Conservation (phyloP, 495 filamentous ascomycete species). For the Aspergillus ellipticus region DNA sequence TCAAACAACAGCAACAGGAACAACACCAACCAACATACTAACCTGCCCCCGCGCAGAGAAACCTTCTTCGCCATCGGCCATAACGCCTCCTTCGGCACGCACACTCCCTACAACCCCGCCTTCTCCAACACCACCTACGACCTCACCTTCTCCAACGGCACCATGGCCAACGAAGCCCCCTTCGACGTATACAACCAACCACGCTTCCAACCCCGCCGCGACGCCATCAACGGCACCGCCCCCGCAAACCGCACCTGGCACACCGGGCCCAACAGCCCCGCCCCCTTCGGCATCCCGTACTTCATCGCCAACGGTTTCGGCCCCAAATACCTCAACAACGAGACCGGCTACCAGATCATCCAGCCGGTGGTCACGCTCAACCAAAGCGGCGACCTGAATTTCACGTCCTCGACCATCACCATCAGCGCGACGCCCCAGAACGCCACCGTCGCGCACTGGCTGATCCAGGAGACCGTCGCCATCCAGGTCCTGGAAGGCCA, state of each 20-base stretch:
- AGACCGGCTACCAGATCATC: constrained; percentile 38
- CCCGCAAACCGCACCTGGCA: constrained; percentile 22
- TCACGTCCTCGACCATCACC: constrained; percentile 36
- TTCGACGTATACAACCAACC: constrained; percentile 43
- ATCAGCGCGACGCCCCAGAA: constrained; percentile 19
- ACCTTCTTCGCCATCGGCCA: constrained; percentile 35
- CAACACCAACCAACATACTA: neutral
- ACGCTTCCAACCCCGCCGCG: constrained; percentile 31
- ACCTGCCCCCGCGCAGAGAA: constrained; percentile 19
- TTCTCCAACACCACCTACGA: constrained; percentile 12
- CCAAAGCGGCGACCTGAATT: constrained; percentile 31
- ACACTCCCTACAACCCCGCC: constrained; percentile 29
- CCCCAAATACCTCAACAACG: constrained; percentile 35
- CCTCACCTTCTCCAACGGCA: constrained; percentile 4
- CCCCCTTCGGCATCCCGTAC: constrained; percentile 27
- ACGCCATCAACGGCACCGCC: constrained; percentile 31
- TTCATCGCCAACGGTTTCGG: constrained; percentile 42
- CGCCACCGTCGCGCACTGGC: constrained; percentile 18
- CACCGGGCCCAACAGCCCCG: constrained; percentile 26
- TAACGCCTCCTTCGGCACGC: constrained; percentile 23
- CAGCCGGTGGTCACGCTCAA: constrained; percentile 35
- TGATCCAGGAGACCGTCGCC: constrained; percentile 24
- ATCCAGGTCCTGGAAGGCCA: constrained; percentile 42
- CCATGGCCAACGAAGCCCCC: constrained; percentile 22
- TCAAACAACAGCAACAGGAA: neutral